These are phyloP conservation scores for Neurospora sp. DNA, from an alignment of 495 filamentous ascomycete genomes.

Conservation along the genomic window DNA sequence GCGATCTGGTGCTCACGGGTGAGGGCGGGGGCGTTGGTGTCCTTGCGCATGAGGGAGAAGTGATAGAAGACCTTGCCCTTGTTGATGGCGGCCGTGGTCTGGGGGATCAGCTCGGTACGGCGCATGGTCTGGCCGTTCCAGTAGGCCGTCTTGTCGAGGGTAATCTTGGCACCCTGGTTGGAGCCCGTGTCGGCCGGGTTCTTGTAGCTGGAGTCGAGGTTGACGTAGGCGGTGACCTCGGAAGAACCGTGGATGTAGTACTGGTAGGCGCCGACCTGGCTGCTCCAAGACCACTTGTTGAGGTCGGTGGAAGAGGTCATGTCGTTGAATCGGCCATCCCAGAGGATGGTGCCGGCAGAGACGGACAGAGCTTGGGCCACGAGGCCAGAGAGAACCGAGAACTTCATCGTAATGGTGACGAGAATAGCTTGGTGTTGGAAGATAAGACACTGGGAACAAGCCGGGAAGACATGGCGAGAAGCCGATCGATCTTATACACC, in stretches of 20 bases:
- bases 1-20: slow-evolving; percentile 63
- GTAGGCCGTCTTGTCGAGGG: slow-evolving; percentile 53
- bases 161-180: slow-evolving; percentile 57
- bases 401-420: slow-evolving; percentile 15
- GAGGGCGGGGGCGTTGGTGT: slow-evolving; percentile 48
- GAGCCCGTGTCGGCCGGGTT: slow-evolving; percentile 56
- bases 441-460: neutral
- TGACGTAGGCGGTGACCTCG: slow-evolving; percentile 46
- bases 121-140: slow-evolving; percentile 50
- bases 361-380: slow-evolving; percentile 14
- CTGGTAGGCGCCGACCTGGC: slow-evolving; percentile 57
- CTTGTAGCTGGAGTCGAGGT: slow-evolving; percentile 44
- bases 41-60: slow-evolving; percentile 52
- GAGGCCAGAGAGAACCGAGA: slow-evolving; percentile 13
- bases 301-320: slow-evolving; percentile 39
- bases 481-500: neutral
- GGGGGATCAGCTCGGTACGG: slow-evolving; percentile 55
- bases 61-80: slow-evolving; percentile 57
- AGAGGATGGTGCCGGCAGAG: slow-evolving; percentile 38
- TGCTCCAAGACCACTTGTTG: slow-evolving; percentile 55
- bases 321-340: slow-evolving; percentile 55
- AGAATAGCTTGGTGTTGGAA: neutral
- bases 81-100: slow-evolving; percentile 53
- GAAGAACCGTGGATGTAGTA: slow-evolving; percentile 63
- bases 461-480: neutral